Base-by-base conservation (phyloP, 208 protist species). In the Blechomonas ayalai region DNA sequence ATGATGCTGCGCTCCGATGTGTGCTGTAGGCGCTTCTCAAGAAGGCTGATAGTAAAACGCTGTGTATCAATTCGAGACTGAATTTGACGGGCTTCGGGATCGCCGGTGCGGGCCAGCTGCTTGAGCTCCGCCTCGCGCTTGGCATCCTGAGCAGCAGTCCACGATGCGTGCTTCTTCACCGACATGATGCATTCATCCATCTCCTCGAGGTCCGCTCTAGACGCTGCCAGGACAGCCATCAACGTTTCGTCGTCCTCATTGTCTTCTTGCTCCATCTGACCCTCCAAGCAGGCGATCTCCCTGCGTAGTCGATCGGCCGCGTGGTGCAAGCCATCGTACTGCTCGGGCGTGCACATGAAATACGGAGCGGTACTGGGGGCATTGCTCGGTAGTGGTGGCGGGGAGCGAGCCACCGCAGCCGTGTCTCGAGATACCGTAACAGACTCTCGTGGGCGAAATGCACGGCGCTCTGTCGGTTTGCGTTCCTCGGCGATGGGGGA, bases 221-320 rank as follows among this genome's bases (percentile, higher is more conserved):
- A 94, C 12, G 59, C 72, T 18, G 85, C 85, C n/a, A 94, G 67
- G 5, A 90, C 85, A n/a, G 81, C 66, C 85, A 94, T 94, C n/a
- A 94, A 68, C n/a, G 85, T 94, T 65, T 89, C 82, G 42, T 94
- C 85, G 51, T 94, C 79, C 59, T 94, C 85, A 38, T 85, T 76
- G 36, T 73, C 81, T 38, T 54, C 82, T 18, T 56, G 48, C 64
- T 92, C 83, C 84, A 94, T 94, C 52, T 94, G 81, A 18, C 54
- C 37, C 67, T 94, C 85, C 32, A 94, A 66, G 9, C 72, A 61
- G 8, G 64, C 60, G 37, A 94, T 88, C 55, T 94, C 85, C 26
- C 64, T 63, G 13, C 82, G 81, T 19, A 94, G 67, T n/a, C 85
- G 81, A 20, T 66, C 49, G 15, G 81, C 81, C 9, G 72, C 85